Base-by-base conservation (phyloP, 2,329 filamentous ascomycete genomes). In the Fusarium oxysporum region DNA sequence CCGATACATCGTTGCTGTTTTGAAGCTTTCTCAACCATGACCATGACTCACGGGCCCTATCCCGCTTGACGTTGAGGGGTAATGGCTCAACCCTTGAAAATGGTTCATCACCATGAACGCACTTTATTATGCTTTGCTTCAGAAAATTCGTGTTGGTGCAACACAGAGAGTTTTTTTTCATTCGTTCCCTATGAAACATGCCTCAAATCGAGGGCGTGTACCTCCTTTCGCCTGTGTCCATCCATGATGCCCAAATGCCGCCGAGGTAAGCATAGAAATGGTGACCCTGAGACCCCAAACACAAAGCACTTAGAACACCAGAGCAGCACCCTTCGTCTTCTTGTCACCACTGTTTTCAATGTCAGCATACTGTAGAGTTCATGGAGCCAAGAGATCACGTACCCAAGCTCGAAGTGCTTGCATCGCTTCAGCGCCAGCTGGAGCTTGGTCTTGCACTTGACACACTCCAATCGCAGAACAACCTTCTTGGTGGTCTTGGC, bases 401-500 rank as follows among this genome's bases (percentile, higher is more conserved):
- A 97, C 94, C 95, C 96, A 83, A 99, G 90, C 90, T 99, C 96
- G 88, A 99, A 99, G 92, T 99, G 96, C 93, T 99, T 99, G 95
- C 96, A 99, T 85, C 96, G 94, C 93, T 99, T 99, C 87, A 99
- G 90, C 80, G 96, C 91, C 83, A 99, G 91, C 90, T 99, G 95
- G 86, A 92, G 92, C 93, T 98, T 98, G 85, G 94, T 92, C 93
- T 98, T 98, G 94, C 96, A 99, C 80, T 88, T 86, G 83, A 94
- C 96, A 91, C 96, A 99, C 87, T 99, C 96, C 86, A 99, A 89
- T 89, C 96, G 92, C 87, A 99, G 89, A 83, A 99, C 97, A 82
- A 99, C 93, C 93, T 99, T 99, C 94, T 99, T 99, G 85, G 96
- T 99, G 80, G 96, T 99, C 93, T 99, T 99, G 80, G 96, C 96